These are phyloP conservation scores for Biscutella laevigata DNA, from an alignment of 441 rosid genomes.

Conservation along the genomic window DNA sequence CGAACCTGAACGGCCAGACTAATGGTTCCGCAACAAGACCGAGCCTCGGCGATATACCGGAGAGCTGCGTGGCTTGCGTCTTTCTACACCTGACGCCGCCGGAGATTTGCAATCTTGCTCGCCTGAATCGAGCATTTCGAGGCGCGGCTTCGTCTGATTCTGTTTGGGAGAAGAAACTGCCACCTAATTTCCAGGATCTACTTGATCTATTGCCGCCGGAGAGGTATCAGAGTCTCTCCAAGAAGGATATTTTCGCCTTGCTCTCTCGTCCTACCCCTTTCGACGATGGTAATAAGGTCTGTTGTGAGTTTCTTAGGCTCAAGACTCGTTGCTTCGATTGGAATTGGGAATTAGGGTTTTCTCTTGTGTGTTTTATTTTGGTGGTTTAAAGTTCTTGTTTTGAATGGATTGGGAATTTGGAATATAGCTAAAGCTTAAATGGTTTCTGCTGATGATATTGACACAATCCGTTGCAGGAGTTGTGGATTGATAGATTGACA, in stretches of 20 bases:
- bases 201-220: constrained; percentile 46
- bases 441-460: background rate
- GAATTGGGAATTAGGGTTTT: constrained; percentile 18
- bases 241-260: constrained; percentile 46
- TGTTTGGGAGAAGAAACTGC: constrained; percentile 52
- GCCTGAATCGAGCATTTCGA: constrained; percentile 46
- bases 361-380: background rate
- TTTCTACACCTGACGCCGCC: constrained; percentile 46
- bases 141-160: constrained; percentile 59
- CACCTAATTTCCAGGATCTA: constrained; percentile 38
- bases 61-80: constrained; percentile 64
- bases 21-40: constrained; percentile 41
- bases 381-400: background rate
- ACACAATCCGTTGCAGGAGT: constrained; percentile 38
- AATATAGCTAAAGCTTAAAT: background rate
- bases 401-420: background rate
- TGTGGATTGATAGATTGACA: constrained; percentile 75
- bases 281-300: constrained; percentile 62
- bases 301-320: no score
- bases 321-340: background rate
- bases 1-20: constrained; percentile 46
- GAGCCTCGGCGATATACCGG: constrained; percentile 63
- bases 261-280: constrained; percentile 54
- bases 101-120: constrained; percentile 62
- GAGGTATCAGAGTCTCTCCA: constrained; percentile 38